Base-by-base conservation (phyloP, 768 basidiomycete genomes). In the Auricularia sp. region DNA sequence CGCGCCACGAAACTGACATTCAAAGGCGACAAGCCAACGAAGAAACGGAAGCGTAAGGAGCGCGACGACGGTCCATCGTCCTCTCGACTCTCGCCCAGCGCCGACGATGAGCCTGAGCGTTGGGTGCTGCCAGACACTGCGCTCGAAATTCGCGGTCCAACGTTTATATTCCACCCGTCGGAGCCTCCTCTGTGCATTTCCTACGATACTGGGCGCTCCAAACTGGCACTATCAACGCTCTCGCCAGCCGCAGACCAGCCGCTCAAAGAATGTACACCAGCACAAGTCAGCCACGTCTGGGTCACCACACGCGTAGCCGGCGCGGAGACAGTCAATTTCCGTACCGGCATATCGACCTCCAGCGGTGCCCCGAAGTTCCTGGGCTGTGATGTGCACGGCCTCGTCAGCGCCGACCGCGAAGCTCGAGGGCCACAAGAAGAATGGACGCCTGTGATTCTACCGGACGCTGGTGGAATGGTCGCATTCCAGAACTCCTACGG, bases 361-460 rank as follows among this genome's bases (percentile, higher is more conserved):
- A 29, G 7, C 34, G 56, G 56, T 14, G 56, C 56, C 7, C 56
- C 56, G 1, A 59, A 93, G 75, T 97, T 94, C 73, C 77, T 97
- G 59, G 92, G 90, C 7, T 91, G 88, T 75, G 91, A 95, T 77
- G 81, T 86, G 66, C 86, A 91, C 70, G 93, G 93, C 6, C 78
- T 93, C 21, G 87, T 96, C 14, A 84, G 87, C 67, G 87, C 90
- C 54, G 88, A 91, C 71, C 80, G 90, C 58, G 93, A 97, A 71
- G 93, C 93, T 34, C 83, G 93, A 36, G 94, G 93, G 1, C 89
- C 91, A 3, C 91, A 96, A 74, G 93, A 97, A 74, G 93, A 95
- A 74, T 97, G 93, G 91, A 90, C 88, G 3, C 88, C 93, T 16
- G 83, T 92, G 33, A 77, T 93, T 64, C 74, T 91, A 29, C 84